A percentile compares a stretch with the other conserved stretches of the same genome.
phyloP scores from a whole-genome alignment of 1,284 basidiomycete species.

The Moesziomyces sp. region DNA sequence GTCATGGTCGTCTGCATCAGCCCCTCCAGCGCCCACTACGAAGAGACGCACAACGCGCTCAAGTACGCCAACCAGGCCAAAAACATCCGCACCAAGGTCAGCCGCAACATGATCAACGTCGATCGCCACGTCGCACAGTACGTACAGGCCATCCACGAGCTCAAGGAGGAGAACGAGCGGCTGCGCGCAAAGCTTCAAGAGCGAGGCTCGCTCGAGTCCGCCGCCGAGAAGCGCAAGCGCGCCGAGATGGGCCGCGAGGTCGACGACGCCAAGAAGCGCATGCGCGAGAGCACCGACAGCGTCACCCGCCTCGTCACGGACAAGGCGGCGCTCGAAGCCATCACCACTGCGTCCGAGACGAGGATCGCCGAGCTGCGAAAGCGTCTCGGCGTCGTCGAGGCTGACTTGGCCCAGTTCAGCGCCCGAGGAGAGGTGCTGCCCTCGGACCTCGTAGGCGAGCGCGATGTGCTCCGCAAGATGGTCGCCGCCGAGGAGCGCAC shows the following conservation, averaged over 20 bases:
- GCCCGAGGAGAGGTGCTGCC: constrained; percentile 32
- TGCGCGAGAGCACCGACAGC: constrained; percentile 73
- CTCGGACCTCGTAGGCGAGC: constrained; percentile 77
- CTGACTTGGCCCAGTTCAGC: constrained; percentile 23
- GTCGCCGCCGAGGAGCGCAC: constrained; percentile 78
- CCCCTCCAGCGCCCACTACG: constrained; percentile 66
- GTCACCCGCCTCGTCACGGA: constrained; percentile 67
- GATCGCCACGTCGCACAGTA: constrained; percentile 68
- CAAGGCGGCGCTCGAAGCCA: constrained; percentile 77
- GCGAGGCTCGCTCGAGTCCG: constrained; percentile 65
- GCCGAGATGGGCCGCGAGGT: constrained; percentile 72
- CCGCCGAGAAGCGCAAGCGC: constrained; percentile 74
- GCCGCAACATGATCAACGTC: constrained; percentile 66
- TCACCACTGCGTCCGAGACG: constrained; percentile 79
- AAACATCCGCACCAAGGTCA: constrained; percentile 67
- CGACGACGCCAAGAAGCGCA: constrained; percentile 76
- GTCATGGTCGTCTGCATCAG: constrained; percentile 68
- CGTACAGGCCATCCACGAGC: constrained; percentile 88
- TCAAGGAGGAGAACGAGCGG: constrained; percentile 83
- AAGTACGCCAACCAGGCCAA: constrained; percentile 68
- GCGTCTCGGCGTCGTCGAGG: constrained; percentile 77
- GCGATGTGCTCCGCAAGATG: constrained; percentile 76
- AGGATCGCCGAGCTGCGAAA: constrained; percentile 76
- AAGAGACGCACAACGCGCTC: constrained; percentile 67
- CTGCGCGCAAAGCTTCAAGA: constrained; percentile 85